Conservation (phyloP, 1,284 basidiomycete species). For the Ustilago lituana region DNA sequence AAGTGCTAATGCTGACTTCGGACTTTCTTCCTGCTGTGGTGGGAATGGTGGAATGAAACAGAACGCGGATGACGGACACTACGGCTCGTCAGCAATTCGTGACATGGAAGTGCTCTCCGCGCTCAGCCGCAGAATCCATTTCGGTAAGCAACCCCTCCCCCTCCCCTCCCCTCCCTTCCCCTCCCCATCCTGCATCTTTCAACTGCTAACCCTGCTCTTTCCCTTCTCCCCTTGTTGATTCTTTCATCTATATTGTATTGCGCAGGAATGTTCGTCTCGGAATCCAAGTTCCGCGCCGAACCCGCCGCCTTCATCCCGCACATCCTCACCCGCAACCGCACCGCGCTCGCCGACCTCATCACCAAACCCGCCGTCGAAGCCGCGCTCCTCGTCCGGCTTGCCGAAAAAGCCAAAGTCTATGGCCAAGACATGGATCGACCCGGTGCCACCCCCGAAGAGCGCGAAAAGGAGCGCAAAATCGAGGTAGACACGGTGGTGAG, state of each 20-base stretch:
- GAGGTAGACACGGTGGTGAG: slow-evolving; percentile 91
- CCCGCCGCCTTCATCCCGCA: slow-evolving; percentile 90
- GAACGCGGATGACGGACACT: slow-evolving; percentile 91
- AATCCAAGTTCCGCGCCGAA: slow-evolving; percentile 88
- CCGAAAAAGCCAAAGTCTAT: slow-evolving; percentile 91
- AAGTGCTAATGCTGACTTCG: too few relatives aligned
- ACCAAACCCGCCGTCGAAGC: slow-evolving; percentile 95
- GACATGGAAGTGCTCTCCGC: slow-evolving; percentile 94
- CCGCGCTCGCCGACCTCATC: slow-evolving; percentile 79
- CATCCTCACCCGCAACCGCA: slow-evolving; percentile 81
- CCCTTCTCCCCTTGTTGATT: too few relatives aligned
- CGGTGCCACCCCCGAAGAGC: slow-evolving; percentile 26
- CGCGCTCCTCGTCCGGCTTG: slow-evolving; percentile 83
- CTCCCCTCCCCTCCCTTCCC: too few relatives aligned
- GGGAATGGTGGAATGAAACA: slow-evolving; percentile 36
- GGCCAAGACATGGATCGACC: slow-evolving; percentile 81
- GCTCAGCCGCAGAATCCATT: slow-evolving; percentile 94
- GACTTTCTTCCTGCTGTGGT: neutral
- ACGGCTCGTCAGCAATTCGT: slow-evolving; percentile 90
- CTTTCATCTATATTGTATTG: too few relatives aligned
- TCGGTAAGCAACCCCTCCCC: slow-evolving; percentile 74
- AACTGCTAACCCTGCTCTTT: too few relatives aligned
- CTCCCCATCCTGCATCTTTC: neutral
- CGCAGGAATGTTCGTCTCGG: slow-evolving; percentile 95
- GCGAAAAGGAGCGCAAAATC: slow-evolving; percentile 73